phyloP scores from a whole-genome alignment of 73 alveolate genomes.

The Paramecium octaurelia region DNA sequence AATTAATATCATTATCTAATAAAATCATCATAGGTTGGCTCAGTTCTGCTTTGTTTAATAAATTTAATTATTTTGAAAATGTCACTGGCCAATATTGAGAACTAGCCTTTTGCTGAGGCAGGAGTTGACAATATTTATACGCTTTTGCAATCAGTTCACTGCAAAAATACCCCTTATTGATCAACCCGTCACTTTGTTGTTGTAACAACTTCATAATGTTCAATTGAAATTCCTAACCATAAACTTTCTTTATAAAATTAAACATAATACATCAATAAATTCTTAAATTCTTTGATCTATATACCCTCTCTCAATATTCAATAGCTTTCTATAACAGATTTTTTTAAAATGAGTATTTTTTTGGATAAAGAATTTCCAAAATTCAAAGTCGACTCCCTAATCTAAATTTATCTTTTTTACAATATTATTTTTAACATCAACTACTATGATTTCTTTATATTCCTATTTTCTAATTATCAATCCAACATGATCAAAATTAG shows the following conservation, averaged over 20 bases:
- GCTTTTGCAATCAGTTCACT: conserved; percentile 26
- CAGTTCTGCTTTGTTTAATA: background rate
- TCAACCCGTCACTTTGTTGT: background rate
- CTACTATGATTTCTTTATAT: background rate
- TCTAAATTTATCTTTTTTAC: background rate
- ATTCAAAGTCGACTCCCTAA: background rate
- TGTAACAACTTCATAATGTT: background rate
- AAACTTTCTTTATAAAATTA: background rate
- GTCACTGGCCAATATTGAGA: background rate
- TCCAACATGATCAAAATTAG: conserved; percentile 7
- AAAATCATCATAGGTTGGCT: background rate
- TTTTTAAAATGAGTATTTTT: background rate
- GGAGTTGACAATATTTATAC: background rate
- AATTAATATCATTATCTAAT: background rate
- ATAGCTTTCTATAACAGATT: background rate
- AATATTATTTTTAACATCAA: background rate
- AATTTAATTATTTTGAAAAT: background rate
- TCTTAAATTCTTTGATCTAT: background rate
- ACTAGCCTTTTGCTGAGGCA: background rate
- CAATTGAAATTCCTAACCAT: background rate
- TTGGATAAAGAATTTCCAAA: background rate
- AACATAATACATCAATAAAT: background rate
- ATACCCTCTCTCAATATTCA: background rate
- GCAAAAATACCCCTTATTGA: background rate
- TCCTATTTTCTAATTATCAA: background rate